A percentile compares a stretch with the other conserved stretches of the same genome.
phyloP scores from a whole-genome alignment of 1,284 basidiomycete genomes.

The Termitomyces sp. region DNA sequence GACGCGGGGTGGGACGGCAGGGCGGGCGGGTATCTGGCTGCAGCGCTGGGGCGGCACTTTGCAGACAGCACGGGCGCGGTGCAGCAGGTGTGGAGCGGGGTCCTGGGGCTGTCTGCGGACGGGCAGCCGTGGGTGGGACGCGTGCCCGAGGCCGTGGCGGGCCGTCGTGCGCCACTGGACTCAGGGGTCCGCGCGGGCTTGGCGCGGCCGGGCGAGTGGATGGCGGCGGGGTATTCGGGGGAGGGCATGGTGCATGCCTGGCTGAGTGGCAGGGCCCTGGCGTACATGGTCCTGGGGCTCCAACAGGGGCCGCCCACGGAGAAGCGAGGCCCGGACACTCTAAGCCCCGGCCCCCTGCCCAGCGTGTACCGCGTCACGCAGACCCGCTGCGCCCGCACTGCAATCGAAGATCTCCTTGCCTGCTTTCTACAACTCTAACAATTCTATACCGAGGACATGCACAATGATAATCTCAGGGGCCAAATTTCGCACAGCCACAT shows the following conservation, averaged over 20 bases:
- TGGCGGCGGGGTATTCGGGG: constrained; percentile 53
- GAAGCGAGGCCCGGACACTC: no score
- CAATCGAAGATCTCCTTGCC: constrained; percentile 21
- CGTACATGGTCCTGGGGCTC: constrained; percentile 45
- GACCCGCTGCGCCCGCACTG: constrained; percentile 38
- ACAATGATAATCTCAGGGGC: background rate
- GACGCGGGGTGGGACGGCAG: constrained; percentile 39
- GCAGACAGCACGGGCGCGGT: constrained; percentile 28
- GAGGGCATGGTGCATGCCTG: constrained; percentile 66
- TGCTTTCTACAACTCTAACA: constrained; percentile 1
- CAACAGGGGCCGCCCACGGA: background rate
- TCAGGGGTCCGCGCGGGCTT: constrained; percentile 10
- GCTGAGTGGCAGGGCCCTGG: constrained; percentile 51
- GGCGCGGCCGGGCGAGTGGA: constrained; percentile 41
- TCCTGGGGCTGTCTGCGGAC: constrained; percentile 51
- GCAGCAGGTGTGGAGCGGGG: constrained; percentile 52
- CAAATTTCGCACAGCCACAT: constrained; percentile 10
- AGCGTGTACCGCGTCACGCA: constrained; percentile 45
- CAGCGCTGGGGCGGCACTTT: constrained; percentile 46
- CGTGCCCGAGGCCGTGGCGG: constrained; percentile 35
- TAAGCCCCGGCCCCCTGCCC: no score
- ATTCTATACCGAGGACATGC: background rate
- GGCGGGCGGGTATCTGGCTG: constrained; percentile 40
- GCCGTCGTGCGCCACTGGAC: constrained; percentile 15
- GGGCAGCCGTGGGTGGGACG: constrained; percentile 53